Evolutionary conservation across 768 basidiomycete species (phyloP).

Genomic region (Pulveroboletus frians): DNA sequence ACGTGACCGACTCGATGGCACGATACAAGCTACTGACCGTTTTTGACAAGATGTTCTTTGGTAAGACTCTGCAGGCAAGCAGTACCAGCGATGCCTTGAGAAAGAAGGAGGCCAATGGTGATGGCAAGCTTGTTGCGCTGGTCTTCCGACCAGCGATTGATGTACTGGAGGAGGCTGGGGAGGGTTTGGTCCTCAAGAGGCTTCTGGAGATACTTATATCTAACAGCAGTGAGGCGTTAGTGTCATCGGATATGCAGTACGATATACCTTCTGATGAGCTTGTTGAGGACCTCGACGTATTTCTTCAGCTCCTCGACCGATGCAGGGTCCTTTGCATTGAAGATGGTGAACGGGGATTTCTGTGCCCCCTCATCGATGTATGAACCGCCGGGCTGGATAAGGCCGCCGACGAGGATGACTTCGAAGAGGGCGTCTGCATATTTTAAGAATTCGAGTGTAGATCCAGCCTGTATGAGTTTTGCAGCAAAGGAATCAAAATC

Average conservation of each 20-base stretch:
- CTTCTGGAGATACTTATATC: slow-evolving; percentile 99
- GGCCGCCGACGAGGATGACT: slow-evolving; percentile 89
- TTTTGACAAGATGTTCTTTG: slow-evolving; percentile 95
- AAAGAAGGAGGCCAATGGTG: slow-evolving; percentile 75
- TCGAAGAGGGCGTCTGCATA: slow-evolving; percentile 97
- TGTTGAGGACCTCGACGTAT: slow-evolving; percentile 91
- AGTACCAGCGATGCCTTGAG: slow-evolving; percentile 77
- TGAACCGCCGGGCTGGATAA: slow-evolving; percentile 92
- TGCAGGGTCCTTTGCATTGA: slow-evolving; percentile 73
- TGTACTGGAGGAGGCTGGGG: slow-evolving; percentile 81
- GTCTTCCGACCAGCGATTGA: slow-evolving; percentile 72
- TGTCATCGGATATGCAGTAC: slow-evolving; percentile 2
- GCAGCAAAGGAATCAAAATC: slow-evolving; percentile 80
- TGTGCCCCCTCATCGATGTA: slow-evolving; percentile 86
- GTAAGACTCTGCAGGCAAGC: slow-evolving; percentile 75
- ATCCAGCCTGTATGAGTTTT: slow-evolving; percentile 88
- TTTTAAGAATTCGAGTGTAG: slow-evolving; percentile 91
- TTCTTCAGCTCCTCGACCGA: slow-evolving; percentile 85
- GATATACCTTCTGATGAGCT: slow-evolving; percentile 84
- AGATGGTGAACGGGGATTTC: slow-evolving; percentile 82
- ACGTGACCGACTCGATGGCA: not conserved
- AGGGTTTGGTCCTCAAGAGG: slow-evolving; percentile 86
- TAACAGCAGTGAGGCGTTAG: slow-evolving; percentile 27
- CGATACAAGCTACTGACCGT: slow-evolving; percentile 46
- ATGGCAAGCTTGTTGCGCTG: slow-evolving; percentile 82